These are phyloP conservation scores for Leccinum subtestaceum DNA, from an alignment of 768 basidiomycete species.

Conservation along the genomic window DNA sequence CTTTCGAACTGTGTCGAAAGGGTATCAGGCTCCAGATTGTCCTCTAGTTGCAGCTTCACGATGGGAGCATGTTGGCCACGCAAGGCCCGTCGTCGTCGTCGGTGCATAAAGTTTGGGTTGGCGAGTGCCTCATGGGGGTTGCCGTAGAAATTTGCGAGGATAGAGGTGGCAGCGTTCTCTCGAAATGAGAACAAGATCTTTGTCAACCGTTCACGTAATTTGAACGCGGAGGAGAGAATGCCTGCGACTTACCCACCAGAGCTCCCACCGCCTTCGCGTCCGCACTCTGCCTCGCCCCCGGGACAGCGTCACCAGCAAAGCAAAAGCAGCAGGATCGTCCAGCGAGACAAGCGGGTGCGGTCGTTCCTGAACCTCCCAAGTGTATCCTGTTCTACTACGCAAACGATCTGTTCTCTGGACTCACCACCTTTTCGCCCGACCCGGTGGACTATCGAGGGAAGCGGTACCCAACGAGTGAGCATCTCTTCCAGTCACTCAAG, in stretches of 20 bases:
- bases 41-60: conserved; percentile 36
- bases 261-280: too few species aligned
- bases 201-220: conserved; percentile 48
- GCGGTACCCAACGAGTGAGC: too few species aligned
- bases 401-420: too few species aligned
- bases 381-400: too few species aligned
- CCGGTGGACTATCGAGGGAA: too few species aligned
- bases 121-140: conserved; percentile 37
- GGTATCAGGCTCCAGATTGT: conserved; percentile 46
- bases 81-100: conserved; percentile 24
- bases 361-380: too few species aligned
- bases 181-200: conserved; percentile 51
- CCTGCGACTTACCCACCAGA: conserved; percentile 22
- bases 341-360: too few species aligned
- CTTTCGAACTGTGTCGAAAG: conserved; percentile 45
- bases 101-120: conserved; percentile 36
- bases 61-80: conserved; percentile 37
- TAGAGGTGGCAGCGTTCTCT: conserved; percentile 57
- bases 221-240: conserved; percentile 52
- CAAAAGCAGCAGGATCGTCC: too few species aligned
- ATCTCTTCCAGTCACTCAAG: too few species aligned
- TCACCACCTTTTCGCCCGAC: too few species aligned
- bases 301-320: too few species aligned
- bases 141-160: conserved; percentile 44
- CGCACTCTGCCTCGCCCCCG: too few species aligned